These are phyloP conservation scores for Fusarium buxicola DNA, from an alignment of 2,329 filamentous ascomycete species.

Conservation along the genomic window DNA sequence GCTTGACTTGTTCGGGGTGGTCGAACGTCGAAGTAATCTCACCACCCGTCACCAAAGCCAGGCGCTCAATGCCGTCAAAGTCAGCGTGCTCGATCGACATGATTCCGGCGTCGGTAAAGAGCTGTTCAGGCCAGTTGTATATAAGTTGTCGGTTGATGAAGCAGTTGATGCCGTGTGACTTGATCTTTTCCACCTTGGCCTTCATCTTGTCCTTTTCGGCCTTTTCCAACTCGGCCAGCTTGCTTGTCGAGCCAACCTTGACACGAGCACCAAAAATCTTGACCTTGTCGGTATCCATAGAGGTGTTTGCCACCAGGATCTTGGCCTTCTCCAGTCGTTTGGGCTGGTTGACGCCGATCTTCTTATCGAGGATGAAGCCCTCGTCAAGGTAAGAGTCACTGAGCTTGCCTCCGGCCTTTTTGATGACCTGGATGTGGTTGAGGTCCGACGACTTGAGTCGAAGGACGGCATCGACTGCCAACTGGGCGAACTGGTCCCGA, in stretches of 20 bases:
- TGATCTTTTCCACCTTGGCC: conserved; percentile 98
- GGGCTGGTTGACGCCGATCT: conserved; percentile 98
- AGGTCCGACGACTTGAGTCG: conserved; percentile 92
- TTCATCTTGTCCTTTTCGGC: conserved; percentile 99
- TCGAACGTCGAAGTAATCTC: conserved; percentile 99
- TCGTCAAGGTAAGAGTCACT: conserved; percentile 98
- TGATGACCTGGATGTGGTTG: conserved; percentile 99
- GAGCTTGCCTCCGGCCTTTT: conserved; percentile 98
- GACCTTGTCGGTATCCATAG: conserved; percentile 99
- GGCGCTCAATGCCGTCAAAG: conserved; percentile 95
- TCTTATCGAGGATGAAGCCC: conserved; percentile 99
- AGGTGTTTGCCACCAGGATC: conserved; percentile 96
- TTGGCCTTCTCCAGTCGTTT: conserved; percentile 98
- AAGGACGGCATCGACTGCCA: conserved; percentile 92
- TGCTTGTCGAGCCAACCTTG: conserved; percentile 95
- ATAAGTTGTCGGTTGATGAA: conserved; percentile 99
- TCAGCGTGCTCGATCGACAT: conserved; percentile 99
- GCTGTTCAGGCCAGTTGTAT: conserved; percentile 99
- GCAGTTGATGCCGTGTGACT: conserved; percentile 98
- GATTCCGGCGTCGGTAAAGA: conserved; percentile 97
- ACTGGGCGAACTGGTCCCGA: conserved; percentile 87
- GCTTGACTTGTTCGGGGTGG: conserved; percentile 95
- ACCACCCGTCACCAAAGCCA: conserved; percentile 94
- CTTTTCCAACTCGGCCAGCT: conserved; percentile 98
- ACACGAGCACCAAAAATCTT: conserved; percentile 99